These are phyloP conservation scores for Lachnellula subtilissima DNA, from an alignment of 2,329 filamentous ascomycete species.

Conservation along the genomic window DNA sequence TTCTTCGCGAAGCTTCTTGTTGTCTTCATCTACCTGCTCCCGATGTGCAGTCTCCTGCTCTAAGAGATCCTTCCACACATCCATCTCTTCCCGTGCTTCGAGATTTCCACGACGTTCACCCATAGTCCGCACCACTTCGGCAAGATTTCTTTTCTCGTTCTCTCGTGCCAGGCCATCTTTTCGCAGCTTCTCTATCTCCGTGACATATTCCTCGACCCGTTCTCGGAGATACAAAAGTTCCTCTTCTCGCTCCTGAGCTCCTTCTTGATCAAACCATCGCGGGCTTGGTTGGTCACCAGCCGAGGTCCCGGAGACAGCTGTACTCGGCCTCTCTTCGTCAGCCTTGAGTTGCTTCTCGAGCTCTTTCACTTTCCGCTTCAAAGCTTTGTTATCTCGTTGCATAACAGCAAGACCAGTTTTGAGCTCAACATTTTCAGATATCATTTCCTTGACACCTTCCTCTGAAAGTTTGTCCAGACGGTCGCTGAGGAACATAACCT, in stretches of 20 bases:
- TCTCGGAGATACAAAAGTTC: slow-evolving; percentile 83
- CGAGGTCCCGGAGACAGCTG: slow-evolving; percentile 53
- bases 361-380: slow-evolving; percentile 78
- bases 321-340: slow-evolving; percentile 58
- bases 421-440: slow-evolving; percentile 92
- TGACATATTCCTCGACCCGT: slow-evolving; percentile 76
- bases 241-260: slow-evolving; percentile 67
- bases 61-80: slow-evolving; percentile 92
- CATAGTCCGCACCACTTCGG: slow-evolving; percentile 69
- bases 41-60: slow-evolving; percentile 86
- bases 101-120: slow-evolving; percentile 45
- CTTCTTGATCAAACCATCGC: slow-evolving; percentile 53
- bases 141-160: slow-evolving; percentile 79
- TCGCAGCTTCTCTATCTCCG: slow-evolving; percentile 76
- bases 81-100: slow-evolving; percentile 58
- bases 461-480: slow-evolving; percentile 89
- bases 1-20: slow-evolving; percentile 77
- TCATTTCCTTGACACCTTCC: slow-evolving; percentile 96
- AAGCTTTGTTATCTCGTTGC: slow-evolving; percentile 82
- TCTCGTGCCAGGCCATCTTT: slow-evolving; percentile 75
- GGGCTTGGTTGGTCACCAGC: slow-evolving; percentile 49
- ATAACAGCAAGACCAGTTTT: slow-evolving; percentile 85
- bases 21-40: slow-evolving; percentile 88
- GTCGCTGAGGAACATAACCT: slow-evolving; percentile 95
- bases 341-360: slow-evolving; percentile 73